A percentile compares a stretch with the other conserved stretches of the same genome.
phyloP scores from a whole-genome alignment of 1,284 basidiomycete species.

The Boletus semigastroideus region DNA sequence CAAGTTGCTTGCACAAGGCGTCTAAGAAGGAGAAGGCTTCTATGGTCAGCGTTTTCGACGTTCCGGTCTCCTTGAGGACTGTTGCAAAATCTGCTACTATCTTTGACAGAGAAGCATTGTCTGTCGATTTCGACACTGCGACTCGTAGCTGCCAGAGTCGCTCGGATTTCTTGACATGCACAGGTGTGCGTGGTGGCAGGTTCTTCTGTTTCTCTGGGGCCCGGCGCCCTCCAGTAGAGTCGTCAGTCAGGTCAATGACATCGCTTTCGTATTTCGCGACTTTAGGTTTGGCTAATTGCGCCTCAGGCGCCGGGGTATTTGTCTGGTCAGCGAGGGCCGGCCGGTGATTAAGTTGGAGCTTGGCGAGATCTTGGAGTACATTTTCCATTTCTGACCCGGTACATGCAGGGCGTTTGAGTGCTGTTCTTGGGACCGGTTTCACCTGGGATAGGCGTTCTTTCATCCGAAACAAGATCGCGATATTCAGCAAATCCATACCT shows the following conservation, averaged over 20 bases:
- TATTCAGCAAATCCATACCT: slow-evolving; percentile 18
- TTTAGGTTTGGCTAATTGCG: slow-evolving; percentile 34
- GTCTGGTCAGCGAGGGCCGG: slow-evolving; percentile 51
- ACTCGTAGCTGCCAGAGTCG: slow-evolving; percentile 48
- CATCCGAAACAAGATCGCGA: not conserved
- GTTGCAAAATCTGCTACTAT: slow-evolving; percentile 57
- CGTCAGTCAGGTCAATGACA: slow-evolving; percentile 50
- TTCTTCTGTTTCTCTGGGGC: slow-evolving; percentile 25
- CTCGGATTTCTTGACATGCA: slow-evolving; percentile 50
- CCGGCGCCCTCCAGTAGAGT: slow-evolving; percentile 39
- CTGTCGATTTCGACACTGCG: slow-evolving; percentile 44
- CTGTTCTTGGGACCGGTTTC: slow-evolving; percentile 27
- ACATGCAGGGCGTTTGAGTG: slow-evolving; percentile 28
- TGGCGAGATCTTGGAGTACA: slow-evolving; percentile 56
- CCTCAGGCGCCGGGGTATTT: slow-evolving; percentile 39
- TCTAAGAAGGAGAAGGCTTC: slow-evolving; percentile 71
- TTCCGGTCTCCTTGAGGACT: slow-evolving; percentile 60
- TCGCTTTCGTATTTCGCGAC: slow-evolving; percentile 31
- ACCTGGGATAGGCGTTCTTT: slow-evolving; percentile 16
- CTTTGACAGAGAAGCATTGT: slow-evolving; percentile 52
- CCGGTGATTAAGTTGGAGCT: slow-evolving; percentile 52
- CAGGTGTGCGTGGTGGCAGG: slow-evolving; percentile 30
- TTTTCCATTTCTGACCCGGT: slow-evolving; percentile 47
- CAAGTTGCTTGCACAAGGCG: slow-evolving; percentile 63
- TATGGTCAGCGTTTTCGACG: slow-evolving; percentile 64